Percentiles rank a stretch among this genome's conserved stretches.
phyloP scores from a whole-genome alignment of 495 filamentous ascomycete species.

The Penicillium robsamsonii region DNA sequence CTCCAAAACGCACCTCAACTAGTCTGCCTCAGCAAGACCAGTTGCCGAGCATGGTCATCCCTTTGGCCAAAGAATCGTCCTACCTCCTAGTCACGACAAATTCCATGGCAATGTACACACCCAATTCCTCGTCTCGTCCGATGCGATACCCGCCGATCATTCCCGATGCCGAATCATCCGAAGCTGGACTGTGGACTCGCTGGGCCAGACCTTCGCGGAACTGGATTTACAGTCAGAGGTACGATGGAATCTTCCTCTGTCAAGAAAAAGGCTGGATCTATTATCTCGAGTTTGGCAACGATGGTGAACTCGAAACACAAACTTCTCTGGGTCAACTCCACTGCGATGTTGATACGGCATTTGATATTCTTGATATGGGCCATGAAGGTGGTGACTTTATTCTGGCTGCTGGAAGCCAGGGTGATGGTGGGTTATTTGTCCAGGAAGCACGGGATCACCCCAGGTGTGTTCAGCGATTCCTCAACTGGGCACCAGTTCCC shows the following conservation, averaged over 20 bases:
- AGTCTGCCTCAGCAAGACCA: constrained; percentile 58
- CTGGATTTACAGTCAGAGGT: constrained; percentile 52
- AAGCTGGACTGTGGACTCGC: constrained; percentile 46
- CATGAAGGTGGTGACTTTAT: constrained; percentile 67
- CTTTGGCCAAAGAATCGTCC: constrained; percentile 60
- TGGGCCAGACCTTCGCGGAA: constrained; percentile 74
- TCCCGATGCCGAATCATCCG: constrained; percentile 27
- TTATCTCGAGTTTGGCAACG: constrained; percentile 60
- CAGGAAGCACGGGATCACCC: constrained; percentile 54
- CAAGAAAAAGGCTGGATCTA: constrained; percentile 77
- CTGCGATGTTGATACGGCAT: constrained; percentile 47
- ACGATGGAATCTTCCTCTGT: constrained; percentile 74
- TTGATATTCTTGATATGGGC: constrained; percentile 48
- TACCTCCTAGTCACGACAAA: constrained; percentile 62
- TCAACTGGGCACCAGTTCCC: constrained; percentile 80
- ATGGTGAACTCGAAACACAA: constrained; percentile 37
- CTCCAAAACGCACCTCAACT: constrained; percentile 46
- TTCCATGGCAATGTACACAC: constrained; percentile 59
- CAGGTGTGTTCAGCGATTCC: constrained; percentile 56
- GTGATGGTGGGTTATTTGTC: constrained; percentile 75
- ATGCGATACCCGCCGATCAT: constrained; percentile 32
- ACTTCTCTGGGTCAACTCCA: constrained; percentile 40
- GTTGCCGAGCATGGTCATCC: constrained; percentile 65
- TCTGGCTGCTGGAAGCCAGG: constrained; percentile 74
- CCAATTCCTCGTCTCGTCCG: constrained; percentile 40